Evolutionary conservation across 164 flowering plant genomes (phyloP).

Genomic region (Magnolia changhungtana): DNA sequence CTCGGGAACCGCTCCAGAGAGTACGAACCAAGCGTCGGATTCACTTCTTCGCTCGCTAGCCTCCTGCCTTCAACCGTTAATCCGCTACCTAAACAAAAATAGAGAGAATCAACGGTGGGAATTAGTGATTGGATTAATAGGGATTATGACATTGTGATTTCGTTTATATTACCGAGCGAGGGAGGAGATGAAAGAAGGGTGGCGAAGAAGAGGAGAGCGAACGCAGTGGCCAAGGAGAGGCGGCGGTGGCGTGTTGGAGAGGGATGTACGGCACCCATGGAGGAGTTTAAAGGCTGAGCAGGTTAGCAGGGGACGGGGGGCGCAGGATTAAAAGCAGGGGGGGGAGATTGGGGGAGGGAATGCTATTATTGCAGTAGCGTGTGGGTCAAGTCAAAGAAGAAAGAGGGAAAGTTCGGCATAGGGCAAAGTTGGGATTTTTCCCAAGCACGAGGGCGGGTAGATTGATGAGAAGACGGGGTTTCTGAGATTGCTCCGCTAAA

Average conservation of each 20-base stretch:
- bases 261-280: not conserved
- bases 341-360: constrained; percentile 12
- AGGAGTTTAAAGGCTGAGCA: constrained; percentile 12
- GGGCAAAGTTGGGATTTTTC: not conserved
- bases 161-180: no score
- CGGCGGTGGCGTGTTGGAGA: constrained; percentile 18
- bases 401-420: not conserved
- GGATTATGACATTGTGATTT: no score
- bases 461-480: not conserved
- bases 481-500: not conserved
- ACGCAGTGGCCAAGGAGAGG: constrained; percentile 11
- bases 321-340: not conserved
- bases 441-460: not conserved
- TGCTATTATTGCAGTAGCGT: constrained; percentile 23
- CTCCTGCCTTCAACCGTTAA: not conserved
- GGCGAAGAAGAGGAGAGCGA: constrained; percentile 35
- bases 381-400: constrained; percentile 44
- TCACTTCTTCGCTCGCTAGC: not conserved
- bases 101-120: constrained; percentile 1
- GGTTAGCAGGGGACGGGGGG: constrained; percentile 10
- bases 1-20: constrained; percentile 20
- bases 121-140: not conserved
- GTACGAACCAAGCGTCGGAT: not conserved
- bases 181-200: not conserved
- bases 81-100: no score